These are phyloP conservation scores for Ananas comosus DNA, from an alignment of 176 grass and related monocot genomes.

Conservation along the genomic window DNA sequence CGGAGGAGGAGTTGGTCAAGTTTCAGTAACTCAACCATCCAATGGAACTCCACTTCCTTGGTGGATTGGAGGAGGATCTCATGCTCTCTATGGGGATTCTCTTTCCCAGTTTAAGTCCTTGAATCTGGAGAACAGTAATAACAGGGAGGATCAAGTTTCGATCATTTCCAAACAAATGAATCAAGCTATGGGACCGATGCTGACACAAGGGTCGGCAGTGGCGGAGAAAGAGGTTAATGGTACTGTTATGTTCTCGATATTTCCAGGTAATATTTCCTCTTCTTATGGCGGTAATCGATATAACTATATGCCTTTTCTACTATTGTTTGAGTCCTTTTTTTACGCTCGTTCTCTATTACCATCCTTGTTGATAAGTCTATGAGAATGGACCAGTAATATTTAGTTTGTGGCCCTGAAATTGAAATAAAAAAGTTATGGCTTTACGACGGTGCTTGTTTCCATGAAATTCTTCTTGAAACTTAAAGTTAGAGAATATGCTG, in stretches of 20 bases:
- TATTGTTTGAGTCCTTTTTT: neutral
- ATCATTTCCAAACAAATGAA: constrained; percentile 27
- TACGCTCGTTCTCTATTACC: neutral
- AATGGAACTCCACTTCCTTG: constrained; percentile 38
- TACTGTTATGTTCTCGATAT: constrained; percentile 51
- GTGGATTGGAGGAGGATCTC: constrained; percentile 60
- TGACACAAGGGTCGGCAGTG: neutral
- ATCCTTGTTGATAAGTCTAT: neutral
- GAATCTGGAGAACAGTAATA: constrained; percentile 23
- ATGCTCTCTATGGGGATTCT: constrained; percentile 45
- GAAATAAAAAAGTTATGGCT: neutral
- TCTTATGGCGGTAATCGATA: neutral
- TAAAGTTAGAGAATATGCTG: neutral
- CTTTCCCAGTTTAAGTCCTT: constrained; percentile 33
- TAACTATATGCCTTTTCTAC: neutral
- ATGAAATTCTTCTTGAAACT: neutral
- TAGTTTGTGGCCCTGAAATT: neutral
- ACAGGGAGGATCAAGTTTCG: constrained; percentile 39
- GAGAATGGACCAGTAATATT: neutral
- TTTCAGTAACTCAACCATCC: constrained; percentile 14
- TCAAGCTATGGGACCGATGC: constrained; percentile 30
- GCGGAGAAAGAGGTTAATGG: constrained; percentile 29
- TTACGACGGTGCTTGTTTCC: neutral
- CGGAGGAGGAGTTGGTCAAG: constrained; percentile 6
- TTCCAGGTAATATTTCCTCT: constrained; percentile 43